Conservation (phyloP, 495 filamentous ascomycete genomes). For the Penicillium longicatenatum region DNA sequence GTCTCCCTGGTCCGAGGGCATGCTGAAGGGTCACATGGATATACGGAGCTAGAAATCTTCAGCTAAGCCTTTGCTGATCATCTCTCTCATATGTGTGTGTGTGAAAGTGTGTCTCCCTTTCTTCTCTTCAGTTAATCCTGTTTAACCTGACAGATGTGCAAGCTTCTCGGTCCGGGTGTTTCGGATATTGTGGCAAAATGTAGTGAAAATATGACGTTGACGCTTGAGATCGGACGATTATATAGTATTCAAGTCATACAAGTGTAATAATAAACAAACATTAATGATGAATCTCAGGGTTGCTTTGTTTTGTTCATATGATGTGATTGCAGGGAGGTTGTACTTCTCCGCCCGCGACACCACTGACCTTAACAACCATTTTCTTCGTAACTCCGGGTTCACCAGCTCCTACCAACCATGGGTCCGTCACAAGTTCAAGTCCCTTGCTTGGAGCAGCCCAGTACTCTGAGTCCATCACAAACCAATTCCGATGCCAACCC, state of each 20-base stretch:
- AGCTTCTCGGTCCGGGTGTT: constrained; percentile 5
- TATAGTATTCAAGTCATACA: too few species aligned
- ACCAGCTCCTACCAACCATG: constrained; percentile 16
- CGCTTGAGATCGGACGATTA: not conserved
- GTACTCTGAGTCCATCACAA: not conserved
- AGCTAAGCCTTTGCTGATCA: too few species aligned
- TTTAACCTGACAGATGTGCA: not conserved
- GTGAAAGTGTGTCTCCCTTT: not conserved
- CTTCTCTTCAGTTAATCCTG: not conserved
- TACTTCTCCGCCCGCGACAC: not conserved
- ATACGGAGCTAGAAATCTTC: not conserved
- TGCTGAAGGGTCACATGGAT: not conserved
- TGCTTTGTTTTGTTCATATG: too few species aligned
- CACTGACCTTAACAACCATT: not conserved
- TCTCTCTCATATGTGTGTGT: too few species aligned
- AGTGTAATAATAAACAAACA: too few species aligned
- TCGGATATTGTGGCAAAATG: constrained; percentile 18
- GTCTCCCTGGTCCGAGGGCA: not conserved
- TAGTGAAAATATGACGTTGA: constrained; percentile 21
- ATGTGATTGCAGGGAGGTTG: too few species aligned
- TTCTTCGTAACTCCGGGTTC: not conserved
- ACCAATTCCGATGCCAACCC: not conserved
- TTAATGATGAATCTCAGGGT: too few species aligned
- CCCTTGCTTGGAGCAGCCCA: constrained; percentile 11
- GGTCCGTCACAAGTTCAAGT: constrained; percentile 31